Evolutionary conservation across 1,139 yeast genomes (phyloP).

Genomic region (Candida buenavistaensis): DNA sequence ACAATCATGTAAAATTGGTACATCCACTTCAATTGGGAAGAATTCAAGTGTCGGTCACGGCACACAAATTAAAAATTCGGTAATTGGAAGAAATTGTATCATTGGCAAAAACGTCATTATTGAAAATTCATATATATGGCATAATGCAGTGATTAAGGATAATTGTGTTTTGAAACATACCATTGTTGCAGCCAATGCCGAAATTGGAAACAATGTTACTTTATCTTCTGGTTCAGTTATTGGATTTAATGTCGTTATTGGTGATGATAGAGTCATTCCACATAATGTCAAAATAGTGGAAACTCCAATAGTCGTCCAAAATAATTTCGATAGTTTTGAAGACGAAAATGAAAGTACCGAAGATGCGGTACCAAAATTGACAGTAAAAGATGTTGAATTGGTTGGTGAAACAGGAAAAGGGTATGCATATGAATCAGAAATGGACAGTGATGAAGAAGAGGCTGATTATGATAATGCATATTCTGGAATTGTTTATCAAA

Average conservation of each 20-base stretch:
- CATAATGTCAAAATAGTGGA: conserved; percentile 54
- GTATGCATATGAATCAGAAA: conserved; percentile 52
- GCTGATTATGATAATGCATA: conserved; percentile 29
- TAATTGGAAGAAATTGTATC: conserved; percentile 80
- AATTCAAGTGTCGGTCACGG: conserved; percentile 66
- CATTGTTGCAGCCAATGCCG: conserved; percentile 66
- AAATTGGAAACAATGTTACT: conserved; percentile 50
- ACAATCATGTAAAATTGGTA: conserved; percentile 82
- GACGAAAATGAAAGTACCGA: conserved; percentile 15
- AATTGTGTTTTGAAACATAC: conserved; percentile 56
- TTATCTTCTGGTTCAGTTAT: conserved; percentile 75
- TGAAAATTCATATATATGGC: conserved; percentile 83
- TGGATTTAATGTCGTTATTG: conserved; percentile 72
- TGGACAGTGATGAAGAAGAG: conserved; percentile 36
- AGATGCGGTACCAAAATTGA: conserved; percentile 6
- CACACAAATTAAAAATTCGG: conserved; percentile 58
- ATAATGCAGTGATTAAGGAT: conserved; percentile 71
- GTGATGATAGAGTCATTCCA: conserved; percentile 46
- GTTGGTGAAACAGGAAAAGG: conserved; percentile 68
- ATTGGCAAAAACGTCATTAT: conserved; percentile 78
- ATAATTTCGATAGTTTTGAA: conserved; percentile 24
- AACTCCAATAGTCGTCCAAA: conserved; percentile 39
- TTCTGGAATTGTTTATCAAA: conserved; percentile 53
- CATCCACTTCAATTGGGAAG: conserved; percentile 76
- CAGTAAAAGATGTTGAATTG: conserved; percentile 32